Conservation (phyloP, 2,329 filamentous ascomycete species). For the Ceratocystis huliohia region DNA sequence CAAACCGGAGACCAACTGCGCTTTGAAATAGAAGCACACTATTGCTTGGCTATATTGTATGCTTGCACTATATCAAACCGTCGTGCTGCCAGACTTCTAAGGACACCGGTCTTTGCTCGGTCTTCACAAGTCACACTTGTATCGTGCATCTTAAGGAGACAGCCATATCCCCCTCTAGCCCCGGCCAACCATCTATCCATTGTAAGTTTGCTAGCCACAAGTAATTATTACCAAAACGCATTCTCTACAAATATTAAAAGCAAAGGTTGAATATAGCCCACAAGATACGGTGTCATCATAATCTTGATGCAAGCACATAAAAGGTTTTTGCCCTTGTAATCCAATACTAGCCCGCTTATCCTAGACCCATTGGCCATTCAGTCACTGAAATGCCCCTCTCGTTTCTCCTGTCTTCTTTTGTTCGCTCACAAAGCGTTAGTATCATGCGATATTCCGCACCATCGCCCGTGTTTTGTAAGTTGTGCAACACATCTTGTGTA, state of each 20-base stretch:
- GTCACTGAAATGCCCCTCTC: not conserved
- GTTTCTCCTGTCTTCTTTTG: not conserved
- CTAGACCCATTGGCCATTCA: not conserved
- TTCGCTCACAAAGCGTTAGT: not conserved
- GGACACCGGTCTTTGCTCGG: not conserved
- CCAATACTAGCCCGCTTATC: not conserved
- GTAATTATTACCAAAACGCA: too few relatives aligned
- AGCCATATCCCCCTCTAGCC: not conserved
- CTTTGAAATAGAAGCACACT: not conserved
- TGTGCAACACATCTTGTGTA: not conserved
- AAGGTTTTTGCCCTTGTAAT: not conserved
- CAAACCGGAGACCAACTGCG: not conserved
- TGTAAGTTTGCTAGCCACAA: too few relatives aligned
- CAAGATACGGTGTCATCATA: too few relatives aligned
- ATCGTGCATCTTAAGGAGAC: too few relatives aligned
- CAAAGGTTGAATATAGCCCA: too few relatives aligned
- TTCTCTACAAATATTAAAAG: too few relatives aligned
- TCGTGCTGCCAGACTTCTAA: not conserved
- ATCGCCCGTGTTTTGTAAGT: not conserved
- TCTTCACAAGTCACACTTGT: not conserved
- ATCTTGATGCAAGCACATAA: too few relatives aligned
- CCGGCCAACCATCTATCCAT: not conserved
- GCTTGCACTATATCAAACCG: too few relatives aligned
- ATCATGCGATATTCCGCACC: conserved; percentile 4
- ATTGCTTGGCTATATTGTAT: too few relatives aligned